Percentiles rank a stretch among this genome's conserved stretches.
phyloP scores from a whole-genome alignment of 495 filamentous ascomycete species.

The Lentithecium fluviatile region DNA sequence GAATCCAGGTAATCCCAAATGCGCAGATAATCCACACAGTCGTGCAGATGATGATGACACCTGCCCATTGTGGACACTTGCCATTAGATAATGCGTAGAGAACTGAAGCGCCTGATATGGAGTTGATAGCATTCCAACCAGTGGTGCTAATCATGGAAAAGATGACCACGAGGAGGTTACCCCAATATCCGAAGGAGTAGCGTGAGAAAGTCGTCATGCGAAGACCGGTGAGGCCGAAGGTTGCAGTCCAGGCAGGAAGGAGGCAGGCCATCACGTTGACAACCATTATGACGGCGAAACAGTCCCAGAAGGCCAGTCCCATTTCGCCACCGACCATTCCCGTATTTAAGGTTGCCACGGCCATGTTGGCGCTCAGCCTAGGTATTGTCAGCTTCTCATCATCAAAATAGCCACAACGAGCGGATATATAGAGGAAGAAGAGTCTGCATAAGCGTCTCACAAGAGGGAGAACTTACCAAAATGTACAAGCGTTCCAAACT shows the following conservation, averaged over 20 bases:
- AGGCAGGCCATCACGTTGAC: slow-evolving; percentile 38
- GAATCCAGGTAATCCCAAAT: slow-evolving; percentile 34
- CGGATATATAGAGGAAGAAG: too few relatives aligned
- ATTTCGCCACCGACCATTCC: slow-evolving; percentile 26
- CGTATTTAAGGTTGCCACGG: slow-evolving; percentile 27
- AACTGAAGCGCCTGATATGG: slow-evolving; percentile 27
- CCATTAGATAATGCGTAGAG: slow-evolving; percentile 29
- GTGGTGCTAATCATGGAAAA: slow-evolving; percentile 34
- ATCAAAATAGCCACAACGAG: too few relatives aligned
- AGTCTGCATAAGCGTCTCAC: too few relatives aligned
- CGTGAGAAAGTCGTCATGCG: slow-evolving; percentile 47
- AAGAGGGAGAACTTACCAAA: too few relatives aligned
- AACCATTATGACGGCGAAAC: slow-evolving; percentile 32
- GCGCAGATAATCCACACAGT: slow-evolving; percentile 32
- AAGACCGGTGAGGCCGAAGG: slow-evolving; percentile 42
- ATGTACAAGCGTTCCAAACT: slow-evolving; percentile 31
- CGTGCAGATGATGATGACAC: slow-evolving; percentile 34
- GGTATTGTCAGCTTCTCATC: too few relatives aligned
- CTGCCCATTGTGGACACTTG: slow-evolving; percentile 26
- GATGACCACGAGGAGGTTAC: slow-evolving; percentile 28
- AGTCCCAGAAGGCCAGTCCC: slow-evolving; percentile 34
- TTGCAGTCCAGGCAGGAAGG: slow-evolving; percentile 45
- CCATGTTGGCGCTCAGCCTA: slow-evolving; percentile 35
- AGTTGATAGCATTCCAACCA: slow-evolving; percentile 34
- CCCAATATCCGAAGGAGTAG: slow-evolving; percentile 35